phyloP scores from a whole-genome alignment of 176 grass and related monocot species.

The Aegilops speltoides region DNA sequence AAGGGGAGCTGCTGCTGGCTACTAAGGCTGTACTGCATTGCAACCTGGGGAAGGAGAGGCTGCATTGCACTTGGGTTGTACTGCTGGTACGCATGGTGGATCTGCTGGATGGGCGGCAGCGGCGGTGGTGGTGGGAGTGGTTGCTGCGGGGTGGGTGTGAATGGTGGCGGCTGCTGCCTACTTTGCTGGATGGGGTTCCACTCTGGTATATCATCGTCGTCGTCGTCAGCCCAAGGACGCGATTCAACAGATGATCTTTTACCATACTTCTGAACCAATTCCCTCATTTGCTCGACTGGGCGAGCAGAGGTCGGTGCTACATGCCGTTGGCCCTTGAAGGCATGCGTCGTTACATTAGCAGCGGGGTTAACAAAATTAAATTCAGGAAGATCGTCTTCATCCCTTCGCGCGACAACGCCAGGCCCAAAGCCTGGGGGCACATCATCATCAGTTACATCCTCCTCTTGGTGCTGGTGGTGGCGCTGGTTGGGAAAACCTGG shows the following conservation, averaged over 20 bases:
- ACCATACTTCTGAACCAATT: constrained; percentile 64
- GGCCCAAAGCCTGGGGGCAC: constrained; percentile 93
- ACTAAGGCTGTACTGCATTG: constrained; percentile 30
- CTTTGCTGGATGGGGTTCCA: constrained; percentile 63
- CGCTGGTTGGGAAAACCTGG: constrained; percentile 43
- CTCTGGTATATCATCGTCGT: constrained; percentile 94
- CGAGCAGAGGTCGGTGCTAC: constrained; percentile 31
- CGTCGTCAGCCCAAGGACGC: constrained; percentile 34
- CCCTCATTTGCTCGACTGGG: constrained; percentile 58
- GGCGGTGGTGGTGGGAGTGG: constrained; percentile 31
- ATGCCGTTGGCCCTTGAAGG: constrained; percentile 47
- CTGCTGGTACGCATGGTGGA: constrained; percentile 37
- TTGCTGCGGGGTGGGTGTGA: constrained; percentile 12
- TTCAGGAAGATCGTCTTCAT: constrained; percentile 66
- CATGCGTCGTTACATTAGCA: constrained; percentile 52
- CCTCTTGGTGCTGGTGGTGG: constrained; percentile 4
- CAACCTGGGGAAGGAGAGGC: background rate
- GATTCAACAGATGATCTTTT: constrained; percentile 53
- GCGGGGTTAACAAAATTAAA: constrained; percentile 61
- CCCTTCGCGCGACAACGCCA: constrained; percentile 47
- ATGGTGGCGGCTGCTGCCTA: constrained; percentile 28
- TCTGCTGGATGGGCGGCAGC: constrained; percentile 23
- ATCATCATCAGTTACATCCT: constrained; percentile 71
- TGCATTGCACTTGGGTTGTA: constrained; percentile 37
- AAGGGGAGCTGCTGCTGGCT: background rate